These are phyloP conservation scores for Xerocomus brunneocitrinus DNA, from an alignment of 768 basidiomycete genomes.

Conservation along the genomic window DNA sequence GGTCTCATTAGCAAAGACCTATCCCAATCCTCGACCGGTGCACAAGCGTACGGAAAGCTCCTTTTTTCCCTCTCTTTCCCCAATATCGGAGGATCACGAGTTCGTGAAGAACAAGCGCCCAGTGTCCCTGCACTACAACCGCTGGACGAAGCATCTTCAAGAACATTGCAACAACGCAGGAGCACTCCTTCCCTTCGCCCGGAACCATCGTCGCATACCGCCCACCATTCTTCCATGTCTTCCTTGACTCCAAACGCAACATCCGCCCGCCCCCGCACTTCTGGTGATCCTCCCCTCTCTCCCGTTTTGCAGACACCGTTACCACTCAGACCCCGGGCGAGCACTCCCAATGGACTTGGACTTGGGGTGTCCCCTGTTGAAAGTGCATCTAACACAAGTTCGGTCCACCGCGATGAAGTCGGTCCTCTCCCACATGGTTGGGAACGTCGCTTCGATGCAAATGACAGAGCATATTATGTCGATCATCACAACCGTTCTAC, in stretches of 20 bases:
- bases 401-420: constrained; percentile 51
- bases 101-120: constrained; percentile 15
- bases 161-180: constrained; percentile 13
- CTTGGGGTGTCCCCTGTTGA: constrained; percentile 3
- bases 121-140: constrained; percentile 13
- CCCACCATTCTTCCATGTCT: constrained; percentile 18
- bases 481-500: constrained; percentile 81
- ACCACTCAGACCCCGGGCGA: constrained; percentile 13
- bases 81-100: constrained; percentile 19
- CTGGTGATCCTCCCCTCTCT: constrained; percentile 13
- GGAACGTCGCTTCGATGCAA: constrained; percentile 73
- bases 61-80: constrained; percentile 58
- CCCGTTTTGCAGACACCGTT: constrained; percentile 7
- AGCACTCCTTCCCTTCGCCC: constrained; percentile 23
- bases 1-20: constrained; percentile 71
- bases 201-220: constrained; percentile 15
- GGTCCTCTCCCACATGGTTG: constrained; percentile 71
- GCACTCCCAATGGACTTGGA: constrained; percentile 7
- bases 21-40: constrained; percentile 20
- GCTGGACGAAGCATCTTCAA: constrained; percentile 10
- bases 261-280: constrained; percentile 12
- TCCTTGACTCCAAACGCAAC: constrained; percentile 10
- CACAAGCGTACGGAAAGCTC: constrained; percentile 76
- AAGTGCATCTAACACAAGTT: constrained; percentile 2
- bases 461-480: constrained; percentile 74